Evolutionary conservation across 495 filamentous ascomycete species (phyloP), one percentile per base, ranked within the genome.

Genomic region (Trichocladium uniseriatum): DNA sequence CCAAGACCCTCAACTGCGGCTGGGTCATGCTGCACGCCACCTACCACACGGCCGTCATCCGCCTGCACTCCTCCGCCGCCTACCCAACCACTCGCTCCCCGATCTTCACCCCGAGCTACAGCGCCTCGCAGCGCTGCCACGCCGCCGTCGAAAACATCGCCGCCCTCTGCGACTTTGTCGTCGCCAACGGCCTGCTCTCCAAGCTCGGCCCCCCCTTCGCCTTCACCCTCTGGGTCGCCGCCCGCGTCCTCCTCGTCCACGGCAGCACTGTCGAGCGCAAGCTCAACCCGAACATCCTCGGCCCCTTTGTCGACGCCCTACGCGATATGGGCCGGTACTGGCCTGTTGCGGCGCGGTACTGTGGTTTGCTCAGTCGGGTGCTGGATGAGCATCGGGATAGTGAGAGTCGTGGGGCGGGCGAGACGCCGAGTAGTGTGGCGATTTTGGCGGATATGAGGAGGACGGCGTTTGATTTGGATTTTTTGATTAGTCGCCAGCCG

Each of bases 191-290:
- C 53, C 76, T 92, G 61, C 71, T 95, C 15, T 75, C 77, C 41
- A 87, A 89, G 56, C 79, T 95, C 13, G 89, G 89, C 0, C 87
- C 88, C 1, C 87, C 87, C 0, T 94, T 94, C 57, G 86, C 87
- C 13, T 95, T 94, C 61, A 86, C 86, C 2, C 70, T 95, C 28
- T 95, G 89, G 89, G 89, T 94, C 22, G 87, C 86, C n/a, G 87
- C 89, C 13, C 81, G 89, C 5, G 69, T 94, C 18, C 70, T 92
- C 1, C 79, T 94, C 6, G 88, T 95, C 8, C 88, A 94, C 62
- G 87, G 86, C 14, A 88, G 84, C 18, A 94, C 88, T 0, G 86
- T 91, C 47, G 86, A 88, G 28, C 83, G 85, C 63, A 84, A 83
- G 38, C 77, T 91, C 31, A 84, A 80, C 51, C 80, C 82, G 2